phyloP scores from a whole-genome alignment of 768 basidiomycete genomes.

The Candolleomyces aberdarensis region DNA sequence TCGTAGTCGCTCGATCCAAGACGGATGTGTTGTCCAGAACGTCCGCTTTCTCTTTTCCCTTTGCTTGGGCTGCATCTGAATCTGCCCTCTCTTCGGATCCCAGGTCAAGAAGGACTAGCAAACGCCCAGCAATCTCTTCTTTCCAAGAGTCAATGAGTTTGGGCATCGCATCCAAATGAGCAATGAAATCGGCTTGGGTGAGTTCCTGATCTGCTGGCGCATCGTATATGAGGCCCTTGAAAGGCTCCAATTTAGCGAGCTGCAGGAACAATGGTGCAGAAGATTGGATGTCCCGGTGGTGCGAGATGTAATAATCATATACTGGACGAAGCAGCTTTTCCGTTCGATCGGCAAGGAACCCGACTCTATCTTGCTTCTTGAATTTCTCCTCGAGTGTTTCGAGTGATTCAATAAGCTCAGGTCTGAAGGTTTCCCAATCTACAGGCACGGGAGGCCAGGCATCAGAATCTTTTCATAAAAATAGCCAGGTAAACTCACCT shows the following conservation, averaged over 20 bases:
- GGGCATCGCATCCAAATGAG: neutral
- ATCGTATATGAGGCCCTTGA: neutral
- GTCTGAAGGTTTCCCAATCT: neutral
- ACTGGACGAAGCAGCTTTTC: neutral
- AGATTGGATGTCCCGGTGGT: neutral
- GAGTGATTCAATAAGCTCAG: neutral
- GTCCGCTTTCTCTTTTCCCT: neutral
- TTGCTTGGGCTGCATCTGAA: no score
- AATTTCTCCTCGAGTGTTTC: neutral
- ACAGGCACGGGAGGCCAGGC: neutral
- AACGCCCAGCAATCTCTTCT: neutral
- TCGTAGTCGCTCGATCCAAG: neutral
- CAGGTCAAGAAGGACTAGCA: neutral
- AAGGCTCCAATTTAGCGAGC: neutral
- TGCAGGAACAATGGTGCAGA: neutral
- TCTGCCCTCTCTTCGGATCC: no score
- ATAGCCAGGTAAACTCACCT: neutral
- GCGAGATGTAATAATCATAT: neutral
- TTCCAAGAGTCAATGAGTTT: neutral
- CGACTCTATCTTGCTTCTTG: no score
- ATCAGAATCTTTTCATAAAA: no score
- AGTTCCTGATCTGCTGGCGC: neutral
- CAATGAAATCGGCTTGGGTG: neutral
- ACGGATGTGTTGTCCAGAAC: neutral
- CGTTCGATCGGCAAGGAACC: neutral